phyloP scores from a whole-genome alignment of 1,284 basidiomycete genomes.

The Pseudozyma pruni region DNA sequence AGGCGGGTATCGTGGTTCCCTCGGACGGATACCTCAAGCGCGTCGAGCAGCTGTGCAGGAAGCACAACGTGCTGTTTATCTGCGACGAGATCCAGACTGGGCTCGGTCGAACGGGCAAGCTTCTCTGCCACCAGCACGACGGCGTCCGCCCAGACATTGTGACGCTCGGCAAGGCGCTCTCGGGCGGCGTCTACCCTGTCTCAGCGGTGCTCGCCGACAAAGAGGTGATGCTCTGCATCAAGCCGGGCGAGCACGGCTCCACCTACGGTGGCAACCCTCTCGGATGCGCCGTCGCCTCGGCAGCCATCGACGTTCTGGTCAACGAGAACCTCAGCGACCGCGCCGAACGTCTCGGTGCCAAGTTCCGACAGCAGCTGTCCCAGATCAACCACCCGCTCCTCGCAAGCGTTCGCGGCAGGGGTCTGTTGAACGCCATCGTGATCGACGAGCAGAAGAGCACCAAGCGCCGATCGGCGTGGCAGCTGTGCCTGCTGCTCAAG shows the following conservation, averaged over 20 bases:
- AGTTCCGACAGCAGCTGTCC: conserved; percentile 72
- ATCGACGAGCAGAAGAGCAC: conserved; percentile 86
- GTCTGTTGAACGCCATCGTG: conserved; percentile 91
- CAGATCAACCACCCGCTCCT: conserved; percentile 73
- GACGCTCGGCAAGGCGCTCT: conserved; percentile 93
- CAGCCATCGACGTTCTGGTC: conserved; percentile 86
- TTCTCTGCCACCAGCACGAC: conserved; percentile 78
- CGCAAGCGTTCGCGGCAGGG: conserved; percentile 81
- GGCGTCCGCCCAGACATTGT: conserved; percentile 90
- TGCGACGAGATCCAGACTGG: conserved; percentile 96
- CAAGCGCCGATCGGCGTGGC: conserved; percentile 86
- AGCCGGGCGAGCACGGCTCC: conserved; percentile 97
- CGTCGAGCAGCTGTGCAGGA: conserved; percentile 85
- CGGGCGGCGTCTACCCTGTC: conserved; percentile 96
- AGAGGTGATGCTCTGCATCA: conserved; percentile 92
- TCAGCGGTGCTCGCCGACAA: conserved; percentile 90
- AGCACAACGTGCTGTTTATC: conserved; percentile 93
- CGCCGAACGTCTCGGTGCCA: conserved; percentile 80
- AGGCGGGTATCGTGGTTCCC: conserved; percentile 95
- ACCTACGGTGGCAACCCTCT: conserved; percentile 86
- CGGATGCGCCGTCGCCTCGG: conserved; percentile 91
- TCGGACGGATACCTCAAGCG: conserved; percentile 85
- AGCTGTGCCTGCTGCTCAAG: conserved; percentile 92
- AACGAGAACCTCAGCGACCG: conserved; percentile 85
- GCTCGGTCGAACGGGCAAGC: conserved; percentile 62